These are phyloP conservation scores for Nannochloris sp. DNA, from an alignment of 139 green algal genomes.

Conservation along the genomic window DNA sequence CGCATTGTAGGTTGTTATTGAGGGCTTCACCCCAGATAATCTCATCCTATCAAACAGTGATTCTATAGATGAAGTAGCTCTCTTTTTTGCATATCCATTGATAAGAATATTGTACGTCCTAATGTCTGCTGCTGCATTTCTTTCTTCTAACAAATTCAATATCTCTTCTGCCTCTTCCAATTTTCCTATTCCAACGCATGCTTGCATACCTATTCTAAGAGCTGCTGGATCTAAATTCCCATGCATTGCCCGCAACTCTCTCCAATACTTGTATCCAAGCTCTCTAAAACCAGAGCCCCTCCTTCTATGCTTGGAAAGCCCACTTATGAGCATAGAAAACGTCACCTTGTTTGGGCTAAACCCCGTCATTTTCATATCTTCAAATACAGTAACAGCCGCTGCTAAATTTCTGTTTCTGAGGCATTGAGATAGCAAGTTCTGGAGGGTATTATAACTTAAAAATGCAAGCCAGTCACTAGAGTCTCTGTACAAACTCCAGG, in stretches of 20 bases:
- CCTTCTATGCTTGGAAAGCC: conserved; percentile 31
- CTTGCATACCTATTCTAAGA: conserved; percentile 47
- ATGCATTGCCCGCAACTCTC: conserved; percentile 27
- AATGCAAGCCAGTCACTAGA: background rate
- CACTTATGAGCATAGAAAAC: conserved; percentile 39
- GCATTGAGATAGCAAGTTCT: conserved; percentile 18
- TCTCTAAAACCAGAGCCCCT: conserved; percentile 22
- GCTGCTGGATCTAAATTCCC: background rate
- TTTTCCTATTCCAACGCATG: conserved; percentile 36
- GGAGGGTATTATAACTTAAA: conserved; percentile 31
- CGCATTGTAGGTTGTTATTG: conserved; percentile 56
- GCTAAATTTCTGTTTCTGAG: conserved; percentile 22
- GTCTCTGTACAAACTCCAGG: conserved; percentile 11
- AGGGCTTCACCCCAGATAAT: conserved; percentile 14
- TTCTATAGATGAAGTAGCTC: conserved; percentile 24
- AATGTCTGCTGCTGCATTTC: conserved; percentile 20
- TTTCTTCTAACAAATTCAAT: conserved; percentile 16
- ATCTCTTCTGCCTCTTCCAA: conserved; percentile 39
- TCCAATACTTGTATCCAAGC: conserved; percentile 46
- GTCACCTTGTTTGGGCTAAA: conserved; percentile 36
- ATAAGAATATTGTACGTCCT: conserved; percentile 58
- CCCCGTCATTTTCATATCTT: conserved; percentile 17
- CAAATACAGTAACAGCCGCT: conserved; percentile 31
- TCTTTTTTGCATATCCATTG: conserved; percentile 24
- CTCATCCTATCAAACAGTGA: conserved; percentile 36